A percentile compares a stretch with the other conserved stretches of the same genome.
These are phyloP conservation scores for Ziziphus jujuba DNA, from an alignment of 306 rosid genomes.

Conservation along the genomic window DNA sequence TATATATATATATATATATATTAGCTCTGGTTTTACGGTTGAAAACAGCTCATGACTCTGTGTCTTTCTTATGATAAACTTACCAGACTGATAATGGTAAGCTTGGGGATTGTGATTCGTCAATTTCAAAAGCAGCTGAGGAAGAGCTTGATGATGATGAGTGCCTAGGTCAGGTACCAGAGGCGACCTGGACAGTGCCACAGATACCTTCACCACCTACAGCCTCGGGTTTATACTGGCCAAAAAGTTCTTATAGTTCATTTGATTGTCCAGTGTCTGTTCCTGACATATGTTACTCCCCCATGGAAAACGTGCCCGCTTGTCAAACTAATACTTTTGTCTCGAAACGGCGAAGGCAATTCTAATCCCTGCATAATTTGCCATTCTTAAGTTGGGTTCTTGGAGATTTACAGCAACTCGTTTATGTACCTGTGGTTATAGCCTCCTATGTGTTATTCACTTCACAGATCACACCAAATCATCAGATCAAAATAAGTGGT, in stretches of 20 bases:
- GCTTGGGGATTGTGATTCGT: conserved; percentile 66
- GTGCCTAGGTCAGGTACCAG: conserved; percentile 57
- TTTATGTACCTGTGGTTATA: not conserved
- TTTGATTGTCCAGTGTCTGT: conserved; percentile 48
- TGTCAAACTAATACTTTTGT: conserved; percentile 28
- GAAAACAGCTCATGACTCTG: conserved; percentile 11
- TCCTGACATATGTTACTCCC: conserved; percentile 58
- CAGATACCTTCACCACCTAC: conserved; percentile 90
- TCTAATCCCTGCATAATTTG: conserved; percentile 25
- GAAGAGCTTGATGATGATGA: conserved; percentile 57
- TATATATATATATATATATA: no score
- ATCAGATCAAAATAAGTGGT: conserved; percentile 1
- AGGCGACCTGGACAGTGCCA: conserved; percentile 77
- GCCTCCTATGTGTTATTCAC: not conserved
- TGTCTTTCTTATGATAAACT: conserved; percentile 26
- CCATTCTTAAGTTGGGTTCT: conserved; percentile 9
- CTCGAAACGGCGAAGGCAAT: conserved; percentile 45
- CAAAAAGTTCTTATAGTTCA: conserved; percentile 45
- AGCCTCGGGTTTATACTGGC: conserved; percentile 83
- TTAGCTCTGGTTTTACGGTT: not conserved
- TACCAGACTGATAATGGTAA: conserved; percentile 75
- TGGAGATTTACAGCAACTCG: not conserved
- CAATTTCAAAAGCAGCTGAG: conserved; percentile 50
- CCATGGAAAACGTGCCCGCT: conserved; percentile 24
- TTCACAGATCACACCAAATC: not conserved